A percentile compares a stretch with the other conserved stretches of the same genome.
phyloP scores from a whole-genome alignment of 202 grass and related monocot species.

The Carex arenaria region DNA sequence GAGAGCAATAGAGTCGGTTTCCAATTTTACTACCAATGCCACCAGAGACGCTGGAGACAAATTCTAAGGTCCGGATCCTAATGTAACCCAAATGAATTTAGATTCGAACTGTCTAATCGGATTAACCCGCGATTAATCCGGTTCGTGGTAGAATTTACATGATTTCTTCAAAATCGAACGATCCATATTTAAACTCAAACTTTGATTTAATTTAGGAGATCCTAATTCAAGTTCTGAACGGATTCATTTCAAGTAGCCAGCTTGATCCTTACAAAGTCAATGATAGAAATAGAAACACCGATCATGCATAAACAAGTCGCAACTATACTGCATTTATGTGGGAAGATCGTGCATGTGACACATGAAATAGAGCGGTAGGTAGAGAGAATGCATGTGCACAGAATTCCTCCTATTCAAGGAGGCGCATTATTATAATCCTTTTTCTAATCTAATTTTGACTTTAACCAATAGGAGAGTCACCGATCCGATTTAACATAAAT shows the following conservation, averaged over 20 bases:
- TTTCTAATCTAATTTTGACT: neutral
- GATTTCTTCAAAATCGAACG: no score
- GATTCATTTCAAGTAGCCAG: neutral
- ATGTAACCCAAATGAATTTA: no score
- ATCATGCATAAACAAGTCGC: neutral
- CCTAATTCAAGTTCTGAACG: neutral
- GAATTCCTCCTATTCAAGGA: slow-evolving; percentile 5
- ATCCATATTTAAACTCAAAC: no score
- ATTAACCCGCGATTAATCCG: no score
- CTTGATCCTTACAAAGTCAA: neutral
- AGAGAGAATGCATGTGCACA: slow-evolving; percentile 12
- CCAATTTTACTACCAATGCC: no score
- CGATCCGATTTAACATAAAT: neutral
- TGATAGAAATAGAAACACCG: neutral
- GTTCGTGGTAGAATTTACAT: no score
- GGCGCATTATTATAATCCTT: neutral
- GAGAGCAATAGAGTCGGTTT: no score
- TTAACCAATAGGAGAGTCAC: neutral
- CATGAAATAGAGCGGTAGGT: neutral
- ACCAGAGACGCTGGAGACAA: no score
- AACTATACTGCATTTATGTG: neutral
- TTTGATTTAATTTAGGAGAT: no score
- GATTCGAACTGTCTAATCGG: no score
- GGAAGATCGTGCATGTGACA: slow-evolving; percentile 11
- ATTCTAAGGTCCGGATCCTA: no score